These are phyloP conservation scores for Lodderomyces parapsilosis DNA, from an alignment of 1,139 yeast species.

Conservation along the genomic window DNA sequence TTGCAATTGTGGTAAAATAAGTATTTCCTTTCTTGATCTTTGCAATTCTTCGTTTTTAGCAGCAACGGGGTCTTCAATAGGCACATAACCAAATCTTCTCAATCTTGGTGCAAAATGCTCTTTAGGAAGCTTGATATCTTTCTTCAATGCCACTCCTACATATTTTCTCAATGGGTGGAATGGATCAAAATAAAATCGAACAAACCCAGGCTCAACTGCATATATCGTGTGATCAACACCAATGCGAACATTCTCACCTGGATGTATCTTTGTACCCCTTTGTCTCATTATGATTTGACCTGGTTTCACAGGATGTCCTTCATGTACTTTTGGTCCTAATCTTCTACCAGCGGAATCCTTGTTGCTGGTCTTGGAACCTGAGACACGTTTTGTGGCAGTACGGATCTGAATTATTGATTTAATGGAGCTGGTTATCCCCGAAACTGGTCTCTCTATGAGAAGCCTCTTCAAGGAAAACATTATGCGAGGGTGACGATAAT, in stretches of 20 bases:
- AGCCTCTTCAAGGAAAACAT: not conserved
- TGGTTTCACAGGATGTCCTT: slow-evolving; percentile 61
- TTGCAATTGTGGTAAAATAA: slow-evolving; percentile 52
- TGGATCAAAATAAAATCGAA: slow-evolving; percentile 90
- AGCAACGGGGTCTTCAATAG: slow-evolving; percentile 47
- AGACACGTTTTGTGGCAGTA: slow-evolving; percentile 89
- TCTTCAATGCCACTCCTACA: slow-evolving; percentile 79
- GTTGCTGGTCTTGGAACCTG: slow-evolving; percentile 91
- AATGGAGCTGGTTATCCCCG: not conserved
- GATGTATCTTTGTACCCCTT: slow-evolving; percentile 94
- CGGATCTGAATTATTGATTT: slow-evolving; percentile 53
- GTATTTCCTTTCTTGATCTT: slow-evolving; percentile 61
- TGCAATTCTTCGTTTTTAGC: slow-evolving; percentile 57
- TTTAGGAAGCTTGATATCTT: slow-evolving; percentile 69
- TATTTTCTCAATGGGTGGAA: slow-evolving; percentile 92
- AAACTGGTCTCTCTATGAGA: not conserved
- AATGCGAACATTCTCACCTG: slow-evolving; percentile 89
- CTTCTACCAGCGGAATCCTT: slow-evolving; percentile 96
- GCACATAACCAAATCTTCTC: slow-evolving; percentile 77
- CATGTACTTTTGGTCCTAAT: slow-evolving; percentile 85
- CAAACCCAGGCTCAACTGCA: slow-evolving; percentile 92
- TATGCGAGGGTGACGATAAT: too few species aligned
- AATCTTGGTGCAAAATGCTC: slow-evolving; percentile 86
- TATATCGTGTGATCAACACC: slow-evolving; percentile 93
- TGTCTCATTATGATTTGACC: slow-evolving; percentile 96